Conservation (phyloP, 495 filamentous ascomycete species). For the Penicillium macrosclerotiorum region DNA sequence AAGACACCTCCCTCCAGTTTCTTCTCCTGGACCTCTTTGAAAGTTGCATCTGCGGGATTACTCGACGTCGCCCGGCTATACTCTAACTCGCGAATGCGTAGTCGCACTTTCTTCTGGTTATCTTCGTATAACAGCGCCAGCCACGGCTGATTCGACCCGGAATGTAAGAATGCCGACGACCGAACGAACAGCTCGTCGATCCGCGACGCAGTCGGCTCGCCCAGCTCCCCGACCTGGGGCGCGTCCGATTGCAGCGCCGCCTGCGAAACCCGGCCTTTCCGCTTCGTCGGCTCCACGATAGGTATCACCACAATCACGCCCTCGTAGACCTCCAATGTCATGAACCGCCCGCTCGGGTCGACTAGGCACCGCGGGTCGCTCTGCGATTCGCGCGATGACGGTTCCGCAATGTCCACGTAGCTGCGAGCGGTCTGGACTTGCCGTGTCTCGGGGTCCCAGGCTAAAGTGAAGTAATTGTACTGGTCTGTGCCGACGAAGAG, state of each 20-base stretch:
- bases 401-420: conserved; percentile 73
- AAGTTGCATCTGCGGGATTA: conserved; percentile 47
- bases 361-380: conserved; percentile 74
- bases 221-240: conserved; percentile 56
- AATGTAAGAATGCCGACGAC: conserved; percentile 76
- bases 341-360: conserved; percentile 76
- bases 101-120: conserved; percentile 57
- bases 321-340: conserved; percentile 87
- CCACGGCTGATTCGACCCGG: conserved; percentile 65
- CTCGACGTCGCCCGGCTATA: conserved; percentile 46
- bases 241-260: conserved; percentile 26
- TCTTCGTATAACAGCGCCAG: conserved; percentile 84
- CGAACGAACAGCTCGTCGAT: conserved; percentile 86
- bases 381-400: conserved; percentile 73
- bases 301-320: conserved; percentile 78
- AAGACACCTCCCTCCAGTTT: conserved; percentile 30
- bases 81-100: conserved; percentile 58
- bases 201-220: conserved; percentile 67
- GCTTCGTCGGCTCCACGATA: conserved; percentile 62
- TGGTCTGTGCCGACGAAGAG: conserved; percentile 91
- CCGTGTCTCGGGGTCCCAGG: conserved; percentile 67
- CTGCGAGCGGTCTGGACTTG: conserved; percentile 66
- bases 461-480: conserved; percentile 83
- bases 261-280: conserved; percentile 30
- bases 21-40: conserved; percentile 46